These are phyloP conservation scores for Tubosaeta brunneosetosa DNA, from an alignment of 768 basidiomycete species.

Conservation along the genomic window DNA sequence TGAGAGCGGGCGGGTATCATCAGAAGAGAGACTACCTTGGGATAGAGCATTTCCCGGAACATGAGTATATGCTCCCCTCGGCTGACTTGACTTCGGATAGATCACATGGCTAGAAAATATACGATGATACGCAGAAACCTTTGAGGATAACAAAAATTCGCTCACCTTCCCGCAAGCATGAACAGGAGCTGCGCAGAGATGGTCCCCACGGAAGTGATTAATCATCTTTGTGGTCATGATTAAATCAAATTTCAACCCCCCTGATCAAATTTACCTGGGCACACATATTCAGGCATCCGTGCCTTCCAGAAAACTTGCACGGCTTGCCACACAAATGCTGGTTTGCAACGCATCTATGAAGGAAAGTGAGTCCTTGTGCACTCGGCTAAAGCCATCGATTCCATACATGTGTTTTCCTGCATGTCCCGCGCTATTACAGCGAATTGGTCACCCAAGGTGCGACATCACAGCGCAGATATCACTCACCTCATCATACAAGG, in stretches of 20 bases:
- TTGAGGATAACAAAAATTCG: too few relatives aligned
- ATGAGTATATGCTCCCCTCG: slow-evolving; percentile 34
- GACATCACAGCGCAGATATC: background rate
- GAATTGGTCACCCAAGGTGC: background rate
- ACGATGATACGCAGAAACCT: too few relatives aligned
- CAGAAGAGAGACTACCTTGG: slow-evolving; percentile 32
- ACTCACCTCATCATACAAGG: slow-evolving; percentile 47
- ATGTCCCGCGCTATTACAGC: slow-evolving; percentile 51
- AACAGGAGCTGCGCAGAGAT: slow-evolving; percentile 47
- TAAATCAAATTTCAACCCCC: too few relatives aligned
- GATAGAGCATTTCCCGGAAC: slow-evolving; percentile 39
- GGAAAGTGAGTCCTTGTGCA: background rate
- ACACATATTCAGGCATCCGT: slow-evolving; percentile 50
- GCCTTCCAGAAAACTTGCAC: slow-evolving; percentile 42
- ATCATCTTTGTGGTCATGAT: slow-evolving; percentile 37
- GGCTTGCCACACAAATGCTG: slow-evolving; percentile 12
- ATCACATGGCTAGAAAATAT: slow-evolving; percentile 36
- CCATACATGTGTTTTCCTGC: slow-evolving; percentile 8
- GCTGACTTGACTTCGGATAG: slow-evolving; percentile 28
- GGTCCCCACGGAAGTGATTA: slow-evolving; percentile 46
- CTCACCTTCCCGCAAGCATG: slow-evolving; percentile 51
- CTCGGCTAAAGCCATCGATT: background rate
- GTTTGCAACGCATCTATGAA: slow-evolving; percentile 44
- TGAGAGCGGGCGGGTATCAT: background rate
- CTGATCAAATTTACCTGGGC: slow-evolving; percentile 29